Conservation (phyloP, 192 early-diverging fungal genomes). For the Coemansia brasiliensis region DNA sequence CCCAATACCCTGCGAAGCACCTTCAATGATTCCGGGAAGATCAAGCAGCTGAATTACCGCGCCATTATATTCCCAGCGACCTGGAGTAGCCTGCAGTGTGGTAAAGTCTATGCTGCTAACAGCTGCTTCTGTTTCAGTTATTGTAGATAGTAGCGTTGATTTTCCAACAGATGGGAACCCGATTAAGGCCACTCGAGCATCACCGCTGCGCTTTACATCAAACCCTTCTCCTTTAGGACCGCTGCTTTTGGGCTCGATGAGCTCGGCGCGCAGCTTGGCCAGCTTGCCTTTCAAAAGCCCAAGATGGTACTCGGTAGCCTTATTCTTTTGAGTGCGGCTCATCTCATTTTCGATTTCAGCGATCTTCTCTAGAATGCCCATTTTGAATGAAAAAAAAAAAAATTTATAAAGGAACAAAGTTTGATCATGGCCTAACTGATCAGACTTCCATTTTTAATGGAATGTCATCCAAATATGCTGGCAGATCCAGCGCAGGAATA, state of each 20-base stretch:
- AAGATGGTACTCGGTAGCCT: conserved; percentile 97
- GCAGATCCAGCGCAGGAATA: conserved; percentile 41
- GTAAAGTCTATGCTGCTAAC: conserved; percentile 94
- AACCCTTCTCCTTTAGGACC: conserved; percentile 84
- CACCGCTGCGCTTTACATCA: conserved; percentile 96
- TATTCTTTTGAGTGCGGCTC: conserved; percentile 97
- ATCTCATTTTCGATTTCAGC: conserved; percentile 89
- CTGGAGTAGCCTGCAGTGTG: conserved; percentile 92
- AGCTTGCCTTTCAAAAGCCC: conserved; percentile 98
- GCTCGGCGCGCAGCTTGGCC: conserved; percentile 74
- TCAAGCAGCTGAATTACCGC: conserved; percentile 97
- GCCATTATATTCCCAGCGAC: conserved; percentile 93
- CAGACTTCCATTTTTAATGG: neutral
- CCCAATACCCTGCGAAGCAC: conserved; percentile 96
- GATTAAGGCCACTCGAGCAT: conserved; percentile 92
- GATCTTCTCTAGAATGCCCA: conserved; percentile 90
- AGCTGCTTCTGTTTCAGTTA: conserved; percentile 90
- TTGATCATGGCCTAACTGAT: no score
- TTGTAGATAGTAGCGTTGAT: conserved; percentile 89
- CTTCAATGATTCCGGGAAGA: conserved; percentile 98
- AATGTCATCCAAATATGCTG: conserved; percentile 35
- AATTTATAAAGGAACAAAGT: no score
- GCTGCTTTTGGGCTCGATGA: conserved; percentile 70
- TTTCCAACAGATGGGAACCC: conserved; percentile 99
- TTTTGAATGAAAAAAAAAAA: conserved; percentile 19